phyloP scores from a whole-genome alignment of 306 rosid genomes.

The Glycine tomentella region DNA sequence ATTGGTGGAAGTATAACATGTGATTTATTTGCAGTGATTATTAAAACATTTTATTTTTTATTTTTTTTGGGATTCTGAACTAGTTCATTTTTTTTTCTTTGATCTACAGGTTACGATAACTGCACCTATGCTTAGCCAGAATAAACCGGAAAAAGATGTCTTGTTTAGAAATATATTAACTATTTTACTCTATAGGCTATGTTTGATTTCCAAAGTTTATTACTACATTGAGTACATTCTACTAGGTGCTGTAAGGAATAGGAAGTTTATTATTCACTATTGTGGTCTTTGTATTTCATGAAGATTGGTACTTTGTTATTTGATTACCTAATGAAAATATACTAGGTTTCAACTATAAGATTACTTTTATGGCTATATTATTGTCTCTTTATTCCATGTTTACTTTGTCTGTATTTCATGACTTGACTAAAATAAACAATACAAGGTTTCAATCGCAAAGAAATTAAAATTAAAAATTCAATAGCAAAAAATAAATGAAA shows the following conservation, averaged over 20 bases:
- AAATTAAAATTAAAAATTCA: too few relatives aligned
- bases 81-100: neutral
- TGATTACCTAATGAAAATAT: neutral
- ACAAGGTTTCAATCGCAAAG: neutral
- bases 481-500: too few relatives aligned
- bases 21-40: neutral
- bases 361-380: neutral
- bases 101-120: slow-evolving; percentile 41
- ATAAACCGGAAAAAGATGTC: neutral
- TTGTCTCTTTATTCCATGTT: neutral
- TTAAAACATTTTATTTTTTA: neutral
- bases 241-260: neutral
- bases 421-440: neutral
- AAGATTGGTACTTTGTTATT: neutral
- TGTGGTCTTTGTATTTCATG: neutral
- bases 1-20: neutral
- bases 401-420: neutral
- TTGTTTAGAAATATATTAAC: neutral
- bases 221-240: neutral
- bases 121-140: slow-evolving; percentile 42
- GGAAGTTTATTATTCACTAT: neutral
- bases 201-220: neutral
- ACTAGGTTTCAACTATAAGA: neutral
- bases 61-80: slow-evolving; percentile 15
- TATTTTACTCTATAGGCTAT: neutral